Conservation (phyloP, 768 basidiomycete species). For the Lactarius quietus region DNA sequence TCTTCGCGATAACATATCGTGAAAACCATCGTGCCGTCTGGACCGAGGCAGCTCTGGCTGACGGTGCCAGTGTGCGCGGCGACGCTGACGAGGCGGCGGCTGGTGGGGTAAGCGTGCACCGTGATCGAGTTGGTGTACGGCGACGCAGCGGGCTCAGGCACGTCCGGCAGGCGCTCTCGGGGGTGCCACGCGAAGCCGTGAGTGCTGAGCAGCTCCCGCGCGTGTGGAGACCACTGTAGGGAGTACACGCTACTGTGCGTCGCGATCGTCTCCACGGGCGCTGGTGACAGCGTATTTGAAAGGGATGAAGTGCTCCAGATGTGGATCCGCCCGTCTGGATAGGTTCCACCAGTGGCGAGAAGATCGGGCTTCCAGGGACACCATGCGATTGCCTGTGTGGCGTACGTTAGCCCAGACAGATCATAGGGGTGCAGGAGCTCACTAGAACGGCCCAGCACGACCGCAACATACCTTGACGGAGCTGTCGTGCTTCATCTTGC, state of each 20-base stretch:
- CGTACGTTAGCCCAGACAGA: slow-evolving; percentile 13
- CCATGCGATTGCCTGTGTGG: slow-evolving; percentile 62
- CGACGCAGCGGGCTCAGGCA: slow-evolving; percentile 16
- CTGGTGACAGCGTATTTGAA: slow-evolving; percentile 39
- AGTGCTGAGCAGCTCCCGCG: slow-evolving; percentile 55
- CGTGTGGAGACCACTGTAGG: slow-evolving; percentile 56
- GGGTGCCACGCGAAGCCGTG: slow-evolving; percentile 49
- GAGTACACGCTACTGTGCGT: slow-evolving; percentile 54
- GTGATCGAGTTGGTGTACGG: slow-evolving; percentile 43
- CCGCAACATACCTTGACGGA: slow-evolving; percentile 40
- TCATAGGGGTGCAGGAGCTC: background rate
- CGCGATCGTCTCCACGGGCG: slow-evolving; percentile 45
- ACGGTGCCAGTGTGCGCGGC: slow-evolving; percentile 53
- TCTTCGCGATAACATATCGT: slow-evolving; percentile 63
- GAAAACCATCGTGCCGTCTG: slow-evolving; percentile 59
- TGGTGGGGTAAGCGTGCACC: slow-evolving; percentile 53
- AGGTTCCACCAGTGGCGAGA: slow-evolving; percentile 63
- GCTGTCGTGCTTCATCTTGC: slow-evolving; percentile 42
- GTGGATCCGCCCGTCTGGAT: slow-evolving; percentile 55
- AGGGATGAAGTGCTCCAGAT: slow-evolving; percentile 51
- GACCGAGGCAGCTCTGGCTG: slow-evolving; percentile 59
- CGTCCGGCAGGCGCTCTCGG: slow-evolving; percentile 19
- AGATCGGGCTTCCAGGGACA: slow-evolving; percentile 69
- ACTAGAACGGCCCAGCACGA: background rate
- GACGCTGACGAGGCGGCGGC: slow-evolving; percentile 49